phyloP scores from a whole-genome alignment of 2,329 filamentous ascomycete species.

The Fusarium camptoceras region DNA sequence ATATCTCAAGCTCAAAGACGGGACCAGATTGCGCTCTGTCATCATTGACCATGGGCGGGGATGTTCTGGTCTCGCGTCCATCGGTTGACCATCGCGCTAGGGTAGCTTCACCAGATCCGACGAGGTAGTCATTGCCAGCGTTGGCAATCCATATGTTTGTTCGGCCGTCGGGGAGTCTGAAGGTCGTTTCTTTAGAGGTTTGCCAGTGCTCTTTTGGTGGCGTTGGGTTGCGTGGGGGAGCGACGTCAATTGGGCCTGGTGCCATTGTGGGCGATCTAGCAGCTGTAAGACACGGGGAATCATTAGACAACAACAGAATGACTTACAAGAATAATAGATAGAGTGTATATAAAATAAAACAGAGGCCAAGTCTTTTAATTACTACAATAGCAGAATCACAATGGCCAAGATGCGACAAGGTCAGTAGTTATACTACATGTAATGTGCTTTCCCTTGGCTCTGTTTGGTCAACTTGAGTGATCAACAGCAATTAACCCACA shows the following conservation, averaged over 20 bases:
- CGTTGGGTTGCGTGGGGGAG: constrained; percentile 24
- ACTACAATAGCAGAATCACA: background rate
- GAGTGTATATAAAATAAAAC: background rate
- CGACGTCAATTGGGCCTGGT: background rate
- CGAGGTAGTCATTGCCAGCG: constrained; percentile 6
- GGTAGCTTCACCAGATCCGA: constrained; percentile 12
- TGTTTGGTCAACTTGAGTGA: background rate
- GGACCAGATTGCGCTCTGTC: constrained; percentile 12
- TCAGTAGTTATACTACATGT: constrained; percentile 1
- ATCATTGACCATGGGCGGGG: constrained; percentile 28
- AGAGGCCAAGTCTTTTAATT: background rate
- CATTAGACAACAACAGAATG: background rate
- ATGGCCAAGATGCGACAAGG: background rate
- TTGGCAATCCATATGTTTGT: constrained; percentile 25
- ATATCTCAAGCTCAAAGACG: constrained; percentile 11
- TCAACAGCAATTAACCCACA: background rate
- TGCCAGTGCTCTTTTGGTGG: constrained; percentile 23
- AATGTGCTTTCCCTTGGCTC: background rate
- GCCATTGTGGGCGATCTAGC: constrained; percentile 3
- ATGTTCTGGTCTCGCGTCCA: constrained; percentile 12
- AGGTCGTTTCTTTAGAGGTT: constrained; percentile 2
- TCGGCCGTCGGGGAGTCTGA: constrained; percentile 20
- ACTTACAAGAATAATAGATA: background rate
- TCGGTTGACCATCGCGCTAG: constrained; percentile 16
- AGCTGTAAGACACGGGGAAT: background rate